Percentiles rank a stretch among this genome's conserved stretches.
Conservation (phyloP, 1,284 basidiomycete genomes). For the Pseudomicrostroma phylloplanum region DNA sequence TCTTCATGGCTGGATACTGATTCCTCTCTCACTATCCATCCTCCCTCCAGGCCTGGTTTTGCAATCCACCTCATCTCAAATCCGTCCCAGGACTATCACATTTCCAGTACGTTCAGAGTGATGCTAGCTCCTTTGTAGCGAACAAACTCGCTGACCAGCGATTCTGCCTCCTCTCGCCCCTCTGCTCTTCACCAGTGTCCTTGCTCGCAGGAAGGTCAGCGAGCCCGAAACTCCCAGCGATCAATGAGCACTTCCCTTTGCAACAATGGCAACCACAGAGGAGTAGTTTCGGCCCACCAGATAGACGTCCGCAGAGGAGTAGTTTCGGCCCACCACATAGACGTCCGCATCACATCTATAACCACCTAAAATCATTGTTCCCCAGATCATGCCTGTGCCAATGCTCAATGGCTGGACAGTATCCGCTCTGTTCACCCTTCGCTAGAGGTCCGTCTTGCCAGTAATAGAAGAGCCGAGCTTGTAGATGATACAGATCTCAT, state of each 20-base stretch:
- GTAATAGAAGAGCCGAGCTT: background rate
- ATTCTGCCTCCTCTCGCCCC: constrained; percentile 57
- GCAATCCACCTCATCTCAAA: constrained; percentile 28
- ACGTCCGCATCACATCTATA: no score
- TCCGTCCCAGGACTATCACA: constrained; percentile 34
- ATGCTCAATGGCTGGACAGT: background rate
- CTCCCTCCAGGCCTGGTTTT: constrained; percentile 23
- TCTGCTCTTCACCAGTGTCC: background rate
- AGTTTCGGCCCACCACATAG: no score
- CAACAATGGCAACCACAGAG: background rate
- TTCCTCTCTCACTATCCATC: background rate
- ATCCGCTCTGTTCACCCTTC: background rate
- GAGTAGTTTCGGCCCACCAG: no score
- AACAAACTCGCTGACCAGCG: constrained; percentile 54
- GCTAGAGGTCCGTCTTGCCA: background rate
- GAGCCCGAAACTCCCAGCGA: constrained; percentile 57
- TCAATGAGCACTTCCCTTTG: background rate
- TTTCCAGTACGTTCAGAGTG: constrained; percentile 20
- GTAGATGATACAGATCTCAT: background rate
- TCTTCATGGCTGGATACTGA: constrained; percentile 22
- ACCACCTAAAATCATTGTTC: background rate
- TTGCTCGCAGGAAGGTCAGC: constrained; percentile 74
- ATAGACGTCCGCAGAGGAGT: background rate
- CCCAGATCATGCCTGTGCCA: background rate
- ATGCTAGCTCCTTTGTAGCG: background rate